phyloP scores from a whole-genome alignment of 2,329 filamentous ascomycete genomes.

The Elsinoe australis region DNA sequence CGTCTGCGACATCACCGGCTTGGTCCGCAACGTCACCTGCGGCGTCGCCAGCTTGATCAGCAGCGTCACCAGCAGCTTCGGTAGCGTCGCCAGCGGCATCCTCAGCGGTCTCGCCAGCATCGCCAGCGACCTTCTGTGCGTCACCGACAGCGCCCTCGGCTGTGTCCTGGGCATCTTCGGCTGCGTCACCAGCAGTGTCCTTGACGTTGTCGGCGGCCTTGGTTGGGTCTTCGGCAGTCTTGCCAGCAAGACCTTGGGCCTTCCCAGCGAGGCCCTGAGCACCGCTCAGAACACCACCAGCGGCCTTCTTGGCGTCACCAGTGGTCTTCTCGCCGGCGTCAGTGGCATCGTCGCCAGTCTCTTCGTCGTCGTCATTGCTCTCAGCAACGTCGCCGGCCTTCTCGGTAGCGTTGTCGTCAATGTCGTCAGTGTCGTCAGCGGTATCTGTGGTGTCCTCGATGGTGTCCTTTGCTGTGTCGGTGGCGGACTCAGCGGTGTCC shows the following conservation, averaged over 20 bases:
- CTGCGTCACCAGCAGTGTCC: conserved; percentile 29
- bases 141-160: conserved; percentile 24
- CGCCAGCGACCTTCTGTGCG: conserved; percentile 20
- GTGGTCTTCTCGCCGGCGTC: conserved; percentile 30
- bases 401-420: conserved; percentile 37
- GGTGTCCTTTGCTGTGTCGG: conserved; percentile 38
- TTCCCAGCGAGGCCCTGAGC: conserved; percentile 42
- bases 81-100: conserved; percentile 26
- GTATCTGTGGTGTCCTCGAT: conserved; percentile 36
- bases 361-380: conserved; percentile 23
- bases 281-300: conserved; percentile 36
- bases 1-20: conserved; percentile 17
- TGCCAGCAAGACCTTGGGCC: conserved; percentile 40
- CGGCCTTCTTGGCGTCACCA: conserved; percentile 26
- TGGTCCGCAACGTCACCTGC: conserved; percentile 24
- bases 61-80: conserved; percentile 28
- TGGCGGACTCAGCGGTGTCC: conserved; percentile 31
- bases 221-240: conserved; percentile 34
- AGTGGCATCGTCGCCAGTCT: conserved; percentile 23
- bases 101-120: conserved; percentile 26
- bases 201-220: conserved; percentile 33
- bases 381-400: conserved; percentile 34
- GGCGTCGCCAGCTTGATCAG: conserved; percentile 28
- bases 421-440: conserved; percentile 29
- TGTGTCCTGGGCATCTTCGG: conserved; percentile 30